Base-by-base conservation (phyloP, 164 flowering plant genomes). In the Chimonanthus salicifolius region DNA sequence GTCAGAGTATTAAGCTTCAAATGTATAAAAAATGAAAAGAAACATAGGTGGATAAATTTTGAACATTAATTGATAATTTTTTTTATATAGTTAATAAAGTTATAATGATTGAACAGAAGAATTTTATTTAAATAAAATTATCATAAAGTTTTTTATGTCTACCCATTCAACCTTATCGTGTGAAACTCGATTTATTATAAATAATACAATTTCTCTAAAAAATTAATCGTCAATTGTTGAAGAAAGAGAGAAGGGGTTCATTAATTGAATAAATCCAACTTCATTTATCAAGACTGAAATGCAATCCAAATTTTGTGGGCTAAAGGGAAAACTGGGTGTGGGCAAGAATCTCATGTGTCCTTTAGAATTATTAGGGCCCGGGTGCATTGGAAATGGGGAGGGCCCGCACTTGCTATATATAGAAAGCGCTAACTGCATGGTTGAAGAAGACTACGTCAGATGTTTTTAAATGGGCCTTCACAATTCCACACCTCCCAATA, bases 351-450 rank as follows among this genome's bases (percentile, higher is more conserved):
- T 58, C 50, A 43, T 44, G 48, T 8, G 20, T 45, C 2, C 2
- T 43, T 65, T 45, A 33, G 68, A 44, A 65, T 65, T 65, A 65
- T 65, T 65, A 1, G 46, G 16, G 16, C 21, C 7, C 6, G 0
- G 16, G 60, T 54, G 4, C 60, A 54, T 10, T 13, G 68, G 47
- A 65, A n/a, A 50, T 63, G 62, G 63, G 51, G 48, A 62, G 73
- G 64, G 50, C 50, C 33, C 45, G 78, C 54, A 43, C 70, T 73
- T 73, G 62, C 76, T 77, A 69, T 18, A 64, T 51, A 46, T 73
- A 62, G 74, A 58, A 75, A 63, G 16, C 63, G 51, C 50, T 9
- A 8, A 49, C 9, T 20, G 49, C 21, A 49, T 9, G 5, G 62
- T 66, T 67, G 48, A 46, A 63, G 16, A 20, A 64, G 64, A 49